Evolutionary conservation across 371 early-diverging fungal species (phyloP).

Genomic region (Fennellomyces sp.): DNA sequence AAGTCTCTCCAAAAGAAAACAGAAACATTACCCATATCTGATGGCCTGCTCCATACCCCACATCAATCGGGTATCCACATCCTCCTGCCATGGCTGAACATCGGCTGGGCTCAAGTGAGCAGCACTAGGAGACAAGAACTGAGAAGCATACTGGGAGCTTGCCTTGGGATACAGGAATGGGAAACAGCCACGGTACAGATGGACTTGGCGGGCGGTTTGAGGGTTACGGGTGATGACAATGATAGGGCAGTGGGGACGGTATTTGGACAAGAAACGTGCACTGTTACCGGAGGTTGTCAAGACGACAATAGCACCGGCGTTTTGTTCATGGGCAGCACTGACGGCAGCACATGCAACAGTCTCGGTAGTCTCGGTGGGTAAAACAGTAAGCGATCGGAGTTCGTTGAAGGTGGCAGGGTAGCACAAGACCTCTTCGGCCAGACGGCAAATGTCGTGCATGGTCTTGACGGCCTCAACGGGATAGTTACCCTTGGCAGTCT

Average conservation of each 20-base stretch:
- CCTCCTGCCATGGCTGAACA: constrained; percentile 78
- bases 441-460: constrained; percentile 76
- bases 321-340: constrained; percentile 83
- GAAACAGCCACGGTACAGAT: constrained; percentile 89
- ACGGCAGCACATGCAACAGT: constrained; percentile 95
- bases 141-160: constrained; percentile 34
- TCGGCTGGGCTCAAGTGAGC: constrained; percentile 35
- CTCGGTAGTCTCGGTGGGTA: constrained; percentile 86
- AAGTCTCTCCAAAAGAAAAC: not conserved
- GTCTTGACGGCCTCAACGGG: constrained; percentile 76
- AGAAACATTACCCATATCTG: not conserved
- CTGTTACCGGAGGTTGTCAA: constrained; percentile 80
- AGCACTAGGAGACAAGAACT: constrained; percentile 13
- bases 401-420: constrained; percentile 84
- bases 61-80: constrained; percentile 81
- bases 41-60: constrained; percentile 55
- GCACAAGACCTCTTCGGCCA: constrained; percentile 79
- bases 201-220: constrained; percentile 88
- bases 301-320: constrained; percentile 88
- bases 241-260: constrained; percentile 92
- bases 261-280: constrained; percentile 93
- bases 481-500: constrained; percentile 95
- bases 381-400: constrained; percentile 74
- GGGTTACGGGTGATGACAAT: constrained; percentile 87
- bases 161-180: constrained; percentile 82